phyloP scores from a whole-genome alignment of 352 stramenopile species.

The Phytophthora sansomeana region DNA sequence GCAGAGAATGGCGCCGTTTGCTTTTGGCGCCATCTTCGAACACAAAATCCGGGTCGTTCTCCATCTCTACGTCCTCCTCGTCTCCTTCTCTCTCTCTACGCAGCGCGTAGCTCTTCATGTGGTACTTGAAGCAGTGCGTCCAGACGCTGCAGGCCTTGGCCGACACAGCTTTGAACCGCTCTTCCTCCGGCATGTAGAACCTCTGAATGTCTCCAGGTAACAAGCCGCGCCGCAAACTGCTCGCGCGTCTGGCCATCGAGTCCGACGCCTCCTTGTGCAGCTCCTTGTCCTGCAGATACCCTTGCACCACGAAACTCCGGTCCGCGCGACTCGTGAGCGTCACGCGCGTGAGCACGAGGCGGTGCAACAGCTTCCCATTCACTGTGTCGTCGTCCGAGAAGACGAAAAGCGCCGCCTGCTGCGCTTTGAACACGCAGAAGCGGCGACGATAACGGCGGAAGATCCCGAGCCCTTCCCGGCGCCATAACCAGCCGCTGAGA shows the following conservation, averaged over 20 bases:
- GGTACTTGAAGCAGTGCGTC: conserved; percentile 71
- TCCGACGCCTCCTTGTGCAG: conserved; percentile 56
- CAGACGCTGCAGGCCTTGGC: conserved; percentile 55
- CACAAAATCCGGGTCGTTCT: conserved; percentile 51
- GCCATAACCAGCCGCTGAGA: conserved; percentile 66
- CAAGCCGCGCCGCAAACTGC: conserved; percentile 8
- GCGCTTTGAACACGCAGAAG: conserved; percentile 69
- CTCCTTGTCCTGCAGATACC: conserved; percentile 51
- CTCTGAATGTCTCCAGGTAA: conserved; percentile 50
- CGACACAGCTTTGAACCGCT: conserved; percentile 57
- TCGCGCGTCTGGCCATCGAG: conserved; percentile 42
- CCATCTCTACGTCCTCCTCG: conserved; percentile 1
- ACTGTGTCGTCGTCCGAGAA: conserved; percentile 58
- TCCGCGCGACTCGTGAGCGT: conserved; percentile 42
- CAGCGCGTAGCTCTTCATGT: conserved; percentile 61
- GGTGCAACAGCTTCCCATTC: conserved; percentile 45
- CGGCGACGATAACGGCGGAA: conserved; percentile 54
- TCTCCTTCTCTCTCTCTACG: conserved; percentile 14
- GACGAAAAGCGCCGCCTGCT: conserved; percentile 45
- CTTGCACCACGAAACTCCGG: conserved; percentile 40
- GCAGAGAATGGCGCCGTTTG: conserved; percentile 33
- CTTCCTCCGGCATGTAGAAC: conserved; percentile 50
- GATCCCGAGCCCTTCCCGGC: conserved; percentile 51
- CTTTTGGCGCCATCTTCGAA: conserved; percentile 44
- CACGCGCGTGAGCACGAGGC: conserved; percentile 57